A percentile compares a stretch with the other conserved stretches of the same genome.
Evolutionary conservation across 306 rosid species (phyloP).

Genomic region (Pterocarpus macrocarpus): DNA sequence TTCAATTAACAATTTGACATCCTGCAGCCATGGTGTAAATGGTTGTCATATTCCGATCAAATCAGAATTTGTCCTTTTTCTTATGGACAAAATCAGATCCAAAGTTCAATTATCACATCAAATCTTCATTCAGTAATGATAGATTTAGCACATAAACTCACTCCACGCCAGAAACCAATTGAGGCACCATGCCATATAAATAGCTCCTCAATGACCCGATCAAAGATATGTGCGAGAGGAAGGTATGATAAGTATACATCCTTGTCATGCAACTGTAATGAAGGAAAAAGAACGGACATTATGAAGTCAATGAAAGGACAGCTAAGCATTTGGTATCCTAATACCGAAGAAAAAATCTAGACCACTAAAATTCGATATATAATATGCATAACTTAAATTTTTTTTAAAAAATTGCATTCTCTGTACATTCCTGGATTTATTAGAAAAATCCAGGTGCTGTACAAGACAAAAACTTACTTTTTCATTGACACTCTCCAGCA

Average conservation of each 20-base stretch:
- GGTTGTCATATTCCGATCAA: conserved; percentile 30
- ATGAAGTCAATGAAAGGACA: conserved; percentile 28
- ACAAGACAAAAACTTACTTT: conserved; percentile 54
- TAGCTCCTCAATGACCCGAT: conserved; percentile 93
- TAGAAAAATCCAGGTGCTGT: conserved; percentile 31
- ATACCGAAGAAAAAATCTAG: neutral
- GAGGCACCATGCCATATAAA: conserved; percentile 90
- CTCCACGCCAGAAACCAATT: conserved; percentile 99
- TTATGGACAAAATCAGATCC: conserved; percentile 15
- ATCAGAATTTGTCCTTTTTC: neutral
- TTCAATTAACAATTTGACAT: conserved; percentile 86
- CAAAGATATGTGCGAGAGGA: conserved; percentile 95
- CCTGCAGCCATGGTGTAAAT: conserved; percentile 62
- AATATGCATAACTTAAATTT: neutral
- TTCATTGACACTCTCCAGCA: conserved; percentile 77
- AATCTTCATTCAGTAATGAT: conserved; percentile 20
- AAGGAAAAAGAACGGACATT: conserved; percentile 37
- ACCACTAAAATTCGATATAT: conserved; percentile 24
- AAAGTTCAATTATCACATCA: conserved; percentile 36
- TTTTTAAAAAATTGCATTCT: neutral
- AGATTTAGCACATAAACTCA: conserved; percentile 53
- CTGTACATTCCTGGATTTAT: conserved; percentile 16
- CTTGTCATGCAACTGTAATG: conserved; percentile 63
- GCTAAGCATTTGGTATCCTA: conserved; percentile 41
- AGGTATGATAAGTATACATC: conserved; percentile 94